Evolutionary conservation across 164 flowering plant genomes (phyloP), one percentile per base, ranked within the genome.

Genomic region (Sedum album): DNA sequence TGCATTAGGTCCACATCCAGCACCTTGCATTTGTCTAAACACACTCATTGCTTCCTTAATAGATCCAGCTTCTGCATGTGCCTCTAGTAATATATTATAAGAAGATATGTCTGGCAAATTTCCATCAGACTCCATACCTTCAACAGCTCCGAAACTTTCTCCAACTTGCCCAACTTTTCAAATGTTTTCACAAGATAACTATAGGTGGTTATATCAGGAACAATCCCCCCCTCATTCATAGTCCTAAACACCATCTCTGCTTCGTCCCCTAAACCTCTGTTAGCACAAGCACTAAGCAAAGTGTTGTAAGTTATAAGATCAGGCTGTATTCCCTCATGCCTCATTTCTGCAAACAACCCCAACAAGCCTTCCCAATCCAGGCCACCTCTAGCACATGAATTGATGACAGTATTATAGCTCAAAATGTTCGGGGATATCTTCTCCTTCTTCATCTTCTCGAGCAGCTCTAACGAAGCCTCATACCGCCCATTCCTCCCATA

Each of bases 201-300:
- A 74, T 84, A 85, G 0, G 94, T 93, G 2, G 84, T 86, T 39
- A 88, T 73, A 79, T 93, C 98, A 1, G 98, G 97, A 62, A 85
- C 73, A 44, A 89, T 73, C 65, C 98, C 97, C 8, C 93, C 90
- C 70, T 88, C 97, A 69, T 85, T 91, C 98, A 93, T 93, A 0
- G 90, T 86, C 82, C 86, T 86, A 73, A 91, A 93, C 55, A 89
- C 91, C 96, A 89, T 93, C 76, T 89, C 98, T 0, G 96, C 98
- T 84, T 91, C 94, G 30, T 91, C 89, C 5, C 91, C 90, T 15
- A 93, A 81, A 7, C 84, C 85, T 63, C 94, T 75, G 69, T 23
- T 73, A 23, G 90, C 86, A 75, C 97, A 93, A 66, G 96, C 96
- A 68, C 86, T 74, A 41, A 93, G 85, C 80, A 93, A 70, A 10